Base-by-base conservation (phyloP, 805 yeast species). In the Candida andamanensis region DNA sequence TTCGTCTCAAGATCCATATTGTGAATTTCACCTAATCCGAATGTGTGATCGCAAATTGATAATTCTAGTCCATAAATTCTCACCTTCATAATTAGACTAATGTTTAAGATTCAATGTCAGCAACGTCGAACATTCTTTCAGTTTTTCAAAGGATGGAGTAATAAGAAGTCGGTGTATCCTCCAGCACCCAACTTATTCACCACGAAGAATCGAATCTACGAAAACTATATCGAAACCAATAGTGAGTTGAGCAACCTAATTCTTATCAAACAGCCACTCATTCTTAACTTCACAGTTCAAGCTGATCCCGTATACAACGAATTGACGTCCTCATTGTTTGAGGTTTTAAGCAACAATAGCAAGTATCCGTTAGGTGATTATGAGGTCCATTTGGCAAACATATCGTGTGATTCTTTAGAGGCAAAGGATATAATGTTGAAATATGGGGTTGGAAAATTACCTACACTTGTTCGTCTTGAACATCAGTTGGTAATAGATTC, bases 221-320 rank as follows among this genome's bases (percentile, higher is more conserved):
- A 60, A 21, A 50, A 56, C 15, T 65, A 62, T 23, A 61, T 85
- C 13, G 63, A 78, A 39, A 64, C 71, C 34, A 70, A 72, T 14
- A 57, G 64, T 32, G 95, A 85, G 44, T 55, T 85, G 27, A 76
- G 78, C 32, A 69, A 72, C 21, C 45, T 72, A 17, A 44, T 78
- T 22, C 49, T 77, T 18, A 60, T 69, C 33, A 70, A 74, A 36
- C 68, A 71, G 26, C 92, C 94, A 1, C 56, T 83, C 34, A 54
- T 85, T 28, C 63, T 84, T 46, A 80, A 85, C 53, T 85, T 85
- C 58, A 82, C 87, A 1, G 62, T 73, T 26, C 60, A 56, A n/a
- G 85, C 85, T 7, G 85, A 81, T 44, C 61, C 70, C 3, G 61
- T 69, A 15, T 76, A 81, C 39, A 76, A 80, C 49, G 67, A 68